Base-by-base conservation (phyloP, 2,329 filamentous ascomycete species). In the Aspergillus phoenicis region DNA sequence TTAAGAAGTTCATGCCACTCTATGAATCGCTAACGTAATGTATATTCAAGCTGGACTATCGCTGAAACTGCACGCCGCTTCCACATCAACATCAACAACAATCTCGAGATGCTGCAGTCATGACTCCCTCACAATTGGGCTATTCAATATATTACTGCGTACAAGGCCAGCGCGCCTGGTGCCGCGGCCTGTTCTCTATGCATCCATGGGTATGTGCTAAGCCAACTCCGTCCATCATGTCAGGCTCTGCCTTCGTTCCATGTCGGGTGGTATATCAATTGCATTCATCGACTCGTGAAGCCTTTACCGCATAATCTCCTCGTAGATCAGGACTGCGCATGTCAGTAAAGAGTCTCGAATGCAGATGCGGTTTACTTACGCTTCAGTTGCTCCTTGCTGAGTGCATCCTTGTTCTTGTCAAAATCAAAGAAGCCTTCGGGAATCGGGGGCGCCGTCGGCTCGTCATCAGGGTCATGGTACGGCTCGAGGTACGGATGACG, bases 351-450 rank as follows among this genome's bases (percentile, higher is more conserved):
- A 30, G 11, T 4, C n/a, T 45, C 2, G 4, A 38, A 36, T 20
- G 8, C 11, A 63, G 15, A 11, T 58, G 11, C 36, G 15, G 26
- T 39, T 17, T 49, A 67, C 75, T 68, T 71, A 89, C 95, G 86
- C 84, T 98, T 98, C 78, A 99, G 81, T 81, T 99, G 93, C 82
- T 99, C 95, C 82, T 99, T 99, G 83, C 91, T 97, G 74, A 99
- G 81, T 72, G 90, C 95, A 78, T 99, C 95, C 87, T 99, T 99
- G 85, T 98, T 96, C 86, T 97, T 97, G 81, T 99, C 95, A 78
- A 99, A 99, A 80, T 99, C 95, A 77, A 99, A 99, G 84, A 99
- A 99, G 77, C 97, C 94, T 78, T 98, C 94, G 22, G 95, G 95
- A 72, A 99, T 99, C 22, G 95, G 93, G 47, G 93, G 91, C 17